Conservation (phyloP, 495 filamentous ascomycete species). For the Trichoderma reesei region DNA sequence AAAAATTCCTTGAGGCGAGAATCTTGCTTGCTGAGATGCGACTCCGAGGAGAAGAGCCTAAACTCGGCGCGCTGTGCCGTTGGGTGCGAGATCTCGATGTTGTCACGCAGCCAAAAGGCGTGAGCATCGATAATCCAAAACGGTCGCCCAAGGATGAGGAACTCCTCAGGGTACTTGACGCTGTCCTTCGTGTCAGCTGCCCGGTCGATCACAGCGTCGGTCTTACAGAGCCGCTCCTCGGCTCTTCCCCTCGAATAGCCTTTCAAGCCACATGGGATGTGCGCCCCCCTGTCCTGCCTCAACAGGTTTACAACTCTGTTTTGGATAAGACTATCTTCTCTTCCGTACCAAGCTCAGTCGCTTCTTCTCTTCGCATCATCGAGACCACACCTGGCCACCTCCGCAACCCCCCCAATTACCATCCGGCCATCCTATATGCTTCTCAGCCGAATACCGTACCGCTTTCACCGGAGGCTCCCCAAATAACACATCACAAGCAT, state of each 20-base stretch:
- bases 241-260: constrained; percentile 20
- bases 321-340: constrained; percentile 25
- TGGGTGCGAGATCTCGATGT: constrained; percentile 43
- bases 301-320: constrained; percentile 27
- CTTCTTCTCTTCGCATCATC: constrained; percentile 26
- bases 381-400: constrained; percentile 33
- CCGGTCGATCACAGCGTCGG: constrained; percentile 25
- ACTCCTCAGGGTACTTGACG: constrained; percentile 30
- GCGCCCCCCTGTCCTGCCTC: constrained; percentile 12
- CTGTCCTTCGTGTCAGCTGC: constrained; percentile 31
- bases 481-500: constrained; percentile 26
- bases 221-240: constrained; percentile 1
- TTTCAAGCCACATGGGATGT: constrained; percentile 29
- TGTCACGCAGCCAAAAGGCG: constrained; percentile 22
- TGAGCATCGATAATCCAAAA: background rate
- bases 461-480: constrained; percentile 20
- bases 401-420: constrained; percentile 39
- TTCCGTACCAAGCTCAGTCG: constrained; percentile 14
- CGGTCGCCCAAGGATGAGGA: constrained; percentile 21
- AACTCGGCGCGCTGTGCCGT: constrained; percentile 37
- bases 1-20: constrained; percentile 29
- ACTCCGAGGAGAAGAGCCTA: constrained; percentile 30
- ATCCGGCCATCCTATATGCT: constrained; percentile 35
- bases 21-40: constrained; percentile 39
- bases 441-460: constrained; percentile 26